A percentile compares a stretch with the other conserved stretches of the same genome.
Evolutionary conservation across 2,329 filamentous ascomycete species (phyloP).

Genomic region (Emergomyces orientalis): DNA sequence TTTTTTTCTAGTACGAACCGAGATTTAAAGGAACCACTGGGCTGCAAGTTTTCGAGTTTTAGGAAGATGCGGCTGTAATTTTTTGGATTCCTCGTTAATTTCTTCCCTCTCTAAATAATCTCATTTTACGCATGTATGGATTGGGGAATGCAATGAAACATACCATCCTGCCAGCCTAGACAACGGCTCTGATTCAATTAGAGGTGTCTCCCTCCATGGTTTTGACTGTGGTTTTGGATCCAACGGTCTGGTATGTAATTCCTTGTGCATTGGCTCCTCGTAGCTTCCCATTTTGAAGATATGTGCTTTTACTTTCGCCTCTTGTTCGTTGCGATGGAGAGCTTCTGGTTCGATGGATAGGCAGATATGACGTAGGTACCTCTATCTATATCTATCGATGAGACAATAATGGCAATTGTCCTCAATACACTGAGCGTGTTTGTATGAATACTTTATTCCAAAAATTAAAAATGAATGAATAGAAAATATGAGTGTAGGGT

Average conservation of each 20-base stretch:
- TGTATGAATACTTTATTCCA: background rate
- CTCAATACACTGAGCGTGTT: background rate
- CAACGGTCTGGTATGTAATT: constrained; percentile 6
- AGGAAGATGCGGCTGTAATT: constrained; percentile 59
- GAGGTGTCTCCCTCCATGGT: constrained; percentile 64
- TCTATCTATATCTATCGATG: background rate
- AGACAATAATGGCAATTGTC: background rate
- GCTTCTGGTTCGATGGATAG: background rate
- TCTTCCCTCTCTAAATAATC: no score
- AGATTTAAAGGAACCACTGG: constrained; percentile 79
- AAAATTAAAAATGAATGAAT: background rate
- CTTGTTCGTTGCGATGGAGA: background rate
- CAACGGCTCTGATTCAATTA: constrained; percentile 56
- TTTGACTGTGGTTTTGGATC: constrained; percentile 22
- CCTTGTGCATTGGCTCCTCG: constrained; percentile 12
- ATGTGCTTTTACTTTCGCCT: background rate
- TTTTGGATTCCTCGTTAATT: constrained; percentile 26
- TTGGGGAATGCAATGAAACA: constrained; percentile 19
- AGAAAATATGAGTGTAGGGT: background rate
- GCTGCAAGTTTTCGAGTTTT: constrained; percentile 78
- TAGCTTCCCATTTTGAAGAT: constrained; percentile 31
- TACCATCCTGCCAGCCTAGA: constrained; percentile 65
- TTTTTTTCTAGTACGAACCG: constrained; percentile 25
- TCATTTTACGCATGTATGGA: no score
- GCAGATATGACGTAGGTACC: background rate